A percentile compares a stretch with the other conserved stretches of the same genome.
Evolutionary conservation across 1,284 basidiomycete genomes (phyloP).

Genomic region (Ustilago loliicola): DNA sequence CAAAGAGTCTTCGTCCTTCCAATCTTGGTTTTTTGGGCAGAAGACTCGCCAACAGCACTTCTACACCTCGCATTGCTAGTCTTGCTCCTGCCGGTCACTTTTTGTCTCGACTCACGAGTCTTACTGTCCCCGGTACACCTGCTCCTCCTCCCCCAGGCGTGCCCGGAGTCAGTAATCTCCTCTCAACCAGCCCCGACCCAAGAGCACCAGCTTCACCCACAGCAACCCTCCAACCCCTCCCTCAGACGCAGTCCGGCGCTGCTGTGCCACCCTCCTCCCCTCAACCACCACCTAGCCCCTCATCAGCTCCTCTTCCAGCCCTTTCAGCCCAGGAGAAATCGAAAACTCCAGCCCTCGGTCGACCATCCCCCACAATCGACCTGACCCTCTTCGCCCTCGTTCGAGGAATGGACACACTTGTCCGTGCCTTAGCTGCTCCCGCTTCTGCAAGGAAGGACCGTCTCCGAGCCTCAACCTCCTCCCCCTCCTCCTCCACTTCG

Average conservation of each 20-base stretch:
- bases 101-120: conserved; percentile 53
- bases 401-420: conserved; percentile 68
- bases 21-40: conserved; percentile 28
- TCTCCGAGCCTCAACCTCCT: conserved; percentile 11
- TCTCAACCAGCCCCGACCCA: conserved; percentile 16
- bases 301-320: background rate
- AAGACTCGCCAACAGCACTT: conserved; percentile 1
- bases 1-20: conserved; percentile 25
- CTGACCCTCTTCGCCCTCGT: conserved; percentile 71
- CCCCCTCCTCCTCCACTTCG: background rate
- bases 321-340: background rate
- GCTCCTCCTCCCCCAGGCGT: background rate
- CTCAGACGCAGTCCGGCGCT: conserved; percentile 5
- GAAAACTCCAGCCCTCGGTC: conserved; percentile 25
- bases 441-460: conserved; percentile 19
- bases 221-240: conserved; percentile 11
- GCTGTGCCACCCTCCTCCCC: conserved; percentile 13
- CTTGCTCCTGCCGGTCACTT: conserved; percentile 64
- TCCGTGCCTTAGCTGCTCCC: conserved; percentile 49
- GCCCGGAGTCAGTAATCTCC: conserved; percentile 10
- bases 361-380: conserved; percentile 69
- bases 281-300: conserved; percentile 12
- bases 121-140: conserved; percentile 50
- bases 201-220: conserved; percentile 23
- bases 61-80: conserved; percentile 44